These are phyloP conservation scores for Phylloporus sp. DNA, from an alignment of 768 basidiomycete genomes.

Conservation along the genomic window DNA sequence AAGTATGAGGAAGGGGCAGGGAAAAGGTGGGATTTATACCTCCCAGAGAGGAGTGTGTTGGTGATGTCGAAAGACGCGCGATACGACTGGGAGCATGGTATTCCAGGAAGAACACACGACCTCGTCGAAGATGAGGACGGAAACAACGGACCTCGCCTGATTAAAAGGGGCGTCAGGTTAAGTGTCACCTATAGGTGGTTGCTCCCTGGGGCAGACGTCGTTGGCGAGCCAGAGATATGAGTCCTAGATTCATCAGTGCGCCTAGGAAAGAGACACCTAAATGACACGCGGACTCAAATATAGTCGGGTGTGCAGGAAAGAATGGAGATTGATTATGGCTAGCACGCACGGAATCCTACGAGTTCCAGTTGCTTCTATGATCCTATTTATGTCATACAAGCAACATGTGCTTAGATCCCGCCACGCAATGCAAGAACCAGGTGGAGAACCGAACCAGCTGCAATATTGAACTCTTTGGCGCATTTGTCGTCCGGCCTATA, in stretches of 20 bases:
- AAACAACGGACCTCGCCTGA: constrained; percentile 31
- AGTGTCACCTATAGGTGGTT: constrained; percentile 90
- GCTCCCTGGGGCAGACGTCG: constrained; percentile 77
- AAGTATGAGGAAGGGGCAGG: neutral
- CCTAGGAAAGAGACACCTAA: neutral
- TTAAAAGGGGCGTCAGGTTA: constrained; percentile 55
- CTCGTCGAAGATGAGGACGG: constrained; percentile 41
- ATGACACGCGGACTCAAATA: constrained; percentile 1
- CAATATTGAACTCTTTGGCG: constrained; percentile 78
- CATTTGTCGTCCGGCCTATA: constrained; percentile 88
- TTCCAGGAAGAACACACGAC: constrained; percentile 60
- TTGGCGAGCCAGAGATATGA: constrained; percentile 47
- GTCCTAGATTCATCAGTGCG: constrained; percentile 6
- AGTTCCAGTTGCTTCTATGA: constrained; percentile 22
- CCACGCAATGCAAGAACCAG: constrained; percentile 94
- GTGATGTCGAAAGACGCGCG: constrained; percentile 79
- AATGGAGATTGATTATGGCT: constrained; percentile 28
- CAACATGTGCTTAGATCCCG: constrained; percentile 46
- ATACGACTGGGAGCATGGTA: constrained; percentile 88
- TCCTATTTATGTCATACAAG: constrained; percentile 19
- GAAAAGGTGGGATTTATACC: constrained; percentile 48
- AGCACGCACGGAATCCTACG: constrained; percentile 27
- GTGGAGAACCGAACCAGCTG: constrained; percentile 85
- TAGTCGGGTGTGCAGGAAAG: constrained; percentile 5
- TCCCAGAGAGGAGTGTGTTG: constrained; percentile 73